Evolutionary conservation across 345 rosid genomes (phyloP).

Genomic region (Eucalyptus microcorys): DNA sequence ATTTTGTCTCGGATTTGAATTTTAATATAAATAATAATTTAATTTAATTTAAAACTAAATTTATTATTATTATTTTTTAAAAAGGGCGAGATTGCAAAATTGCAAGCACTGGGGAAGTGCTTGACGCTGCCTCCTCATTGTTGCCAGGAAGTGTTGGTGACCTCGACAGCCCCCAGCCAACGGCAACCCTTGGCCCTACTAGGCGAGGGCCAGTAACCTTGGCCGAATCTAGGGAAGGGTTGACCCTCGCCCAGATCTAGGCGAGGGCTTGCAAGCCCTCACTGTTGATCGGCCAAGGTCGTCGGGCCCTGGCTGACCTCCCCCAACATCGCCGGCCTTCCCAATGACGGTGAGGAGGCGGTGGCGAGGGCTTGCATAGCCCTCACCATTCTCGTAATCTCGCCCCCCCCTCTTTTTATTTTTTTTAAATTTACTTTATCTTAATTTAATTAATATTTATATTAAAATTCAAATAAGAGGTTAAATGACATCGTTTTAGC

Average conservation of each 20-base stretch:
- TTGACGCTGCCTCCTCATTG: accelerated
- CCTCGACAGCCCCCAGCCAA: too few relatives aligned
- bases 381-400: accelerated
- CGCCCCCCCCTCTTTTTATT: accelerated
- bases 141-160: too few relatives aligned
- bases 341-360: too few relatives aligned
- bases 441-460: too few relatives aligned
- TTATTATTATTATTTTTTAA: accelerated
- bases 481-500: accelerated
- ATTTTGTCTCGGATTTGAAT: accelerated
- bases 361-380: accelerated
- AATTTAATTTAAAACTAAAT: accelerated
- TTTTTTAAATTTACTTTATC: too few relatives aligned
- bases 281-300: accelerated
- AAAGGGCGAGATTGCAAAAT: too few relatives aligned
- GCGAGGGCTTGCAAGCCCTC: too few relatives aligned
- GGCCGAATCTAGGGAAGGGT: too few relatives aligned
- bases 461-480: too few relatives aligned
- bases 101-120: accelerated
- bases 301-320: accelerated
- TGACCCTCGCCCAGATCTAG: too few relatives aligned
- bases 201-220: accelerated
- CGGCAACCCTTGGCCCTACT: accelerated
- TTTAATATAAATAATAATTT: too few relatives aligned
- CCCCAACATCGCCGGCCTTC: accelerated